These are phyloP conservation scores for Petunia axillaris DNA, from an alignment of 257 asterid species.

Conservation along the genomic window DNA sequence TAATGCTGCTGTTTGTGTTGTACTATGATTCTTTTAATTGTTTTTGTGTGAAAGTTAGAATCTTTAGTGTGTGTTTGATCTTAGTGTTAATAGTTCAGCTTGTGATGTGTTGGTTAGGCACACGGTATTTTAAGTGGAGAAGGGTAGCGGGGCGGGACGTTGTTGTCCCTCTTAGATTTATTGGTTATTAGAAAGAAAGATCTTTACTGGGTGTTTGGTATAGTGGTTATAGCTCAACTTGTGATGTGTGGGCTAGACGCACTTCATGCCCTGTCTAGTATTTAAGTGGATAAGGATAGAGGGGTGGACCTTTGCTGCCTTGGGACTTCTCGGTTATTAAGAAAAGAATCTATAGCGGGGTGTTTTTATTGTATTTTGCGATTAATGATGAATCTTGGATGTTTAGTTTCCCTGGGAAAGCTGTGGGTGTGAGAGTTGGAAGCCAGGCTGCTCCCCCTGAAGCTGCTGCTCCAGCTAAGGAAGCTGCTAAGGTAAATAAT, in stretches of 20 bases:
- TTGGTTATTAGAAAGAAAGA: too few species aligned
- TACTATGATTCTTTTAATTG: neutral
- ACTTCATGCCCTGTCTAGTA: too few species aligned
- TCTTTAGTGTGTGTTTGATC: neutral
- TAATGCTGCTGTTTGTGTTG: neutral
- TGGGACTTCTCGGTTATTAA: too few species aligned
- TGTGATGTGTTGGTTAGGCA: neutral
- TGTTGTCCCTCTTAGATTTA: too few species aligned
- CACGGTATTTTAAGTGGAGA: too few species aligned
- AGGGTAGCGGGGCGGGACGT: too few species aligned
- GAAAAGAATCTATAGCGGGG: neutral
- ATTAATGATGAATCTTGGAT: neutral
- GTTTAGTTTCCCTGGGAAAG: slow-evolving; percentile 68
- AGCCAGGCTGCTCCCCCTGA: slow-evolving; percentile 57
- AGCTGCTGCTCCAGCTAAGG: slow-evolving; percentile 61
- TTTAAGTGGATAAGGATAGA: too few species aligned
- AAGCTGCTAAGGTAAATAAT: slow-evolving; percentile 45
- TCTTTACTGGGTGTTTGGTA: too few species aligned
- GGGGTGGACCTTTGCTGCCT: too few species aligned
- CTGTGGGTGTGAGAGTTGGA: slow-evolving; percentile 75
- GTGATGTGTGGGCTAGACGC: too few species aligned
- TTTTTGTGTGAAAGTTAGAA: neutral
- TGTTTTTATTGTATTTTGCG: neutral
- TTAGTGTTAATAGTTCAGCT: neutral
- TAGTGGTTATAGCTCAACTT: too few species aligned